phyloP scores from a whole-genome alignment of 306 rosid genomes.

The Senna siamea region DNA sequence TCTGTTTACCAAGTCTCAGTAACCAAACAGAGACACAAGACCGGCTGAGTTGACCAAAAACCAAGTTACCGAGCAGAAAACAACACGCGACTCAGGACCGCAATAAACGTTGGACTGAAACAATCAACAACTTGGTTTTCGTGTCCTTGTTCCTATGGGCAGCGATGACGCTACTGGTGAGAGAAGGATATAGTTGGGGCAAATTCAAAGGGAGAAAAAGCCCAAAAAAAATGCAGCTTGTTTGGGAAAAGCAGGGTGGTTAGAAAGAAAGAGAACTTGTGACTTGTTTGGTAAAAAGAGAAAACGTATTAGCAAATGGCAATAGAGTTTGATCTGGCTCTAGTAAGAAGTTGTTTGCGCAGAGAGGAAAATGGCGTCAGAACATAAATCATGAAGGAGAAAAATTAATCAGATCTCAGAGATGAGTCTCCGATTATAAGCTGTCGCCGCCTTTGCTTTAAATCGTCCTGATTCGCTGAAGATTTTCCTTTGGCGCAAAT shows the following conservation, averaged over 20 bases:
- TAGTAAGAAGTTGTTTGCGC: background rate
- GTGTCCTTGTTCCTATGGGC: too few relatives aligned
- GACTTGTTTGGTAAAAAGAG: background rate
- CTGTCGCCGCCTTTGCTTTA: constrained; percentile 83
- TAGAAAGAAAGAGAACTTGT: constrained; percentile 3
- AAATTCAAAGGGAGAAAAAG: too few relatives aligned
- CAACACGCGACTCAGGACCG: constrained; percentile 34
- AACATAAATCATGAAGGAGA: background rate
- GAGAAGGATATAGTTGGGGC: background rate
- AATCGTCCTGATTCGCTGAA: constrained; percentile 58
- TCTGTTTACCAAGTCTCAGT: constrained; percentile 11
- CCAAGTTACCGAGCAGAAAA: too few relatives aligned
- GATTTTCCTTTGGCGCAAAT: constrained; percentile 70
- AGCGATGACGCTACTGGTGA: constrained; percentile 42
- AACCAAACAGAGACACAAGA: constrained; percentile 13
- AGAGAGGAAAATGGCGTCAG: constrained; percentile 2
- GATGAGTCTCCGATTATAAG: constrained; percentile 39
- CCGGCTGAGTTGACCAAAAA: too few relatives aligned
- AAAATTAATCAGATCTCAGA: constrained; percentile 33
- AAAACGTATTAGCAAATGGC: constrained; percentile 39
- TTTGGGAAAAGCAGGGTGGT: background rate
- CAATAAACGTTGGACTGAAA: constrained; percentile 33
- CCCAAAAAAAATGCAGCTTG: too few relatives aligned
- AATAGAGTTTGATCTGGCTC: constrained; percentile 6
- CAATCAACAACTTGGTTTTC: too few relatives aligned